Percentiles rank a stretch among this genome's conserved stretches.
Evolutionary conservation across 257 asterid genomes (phyloP).

Genomic region (Henckelia pumila): DNA sequence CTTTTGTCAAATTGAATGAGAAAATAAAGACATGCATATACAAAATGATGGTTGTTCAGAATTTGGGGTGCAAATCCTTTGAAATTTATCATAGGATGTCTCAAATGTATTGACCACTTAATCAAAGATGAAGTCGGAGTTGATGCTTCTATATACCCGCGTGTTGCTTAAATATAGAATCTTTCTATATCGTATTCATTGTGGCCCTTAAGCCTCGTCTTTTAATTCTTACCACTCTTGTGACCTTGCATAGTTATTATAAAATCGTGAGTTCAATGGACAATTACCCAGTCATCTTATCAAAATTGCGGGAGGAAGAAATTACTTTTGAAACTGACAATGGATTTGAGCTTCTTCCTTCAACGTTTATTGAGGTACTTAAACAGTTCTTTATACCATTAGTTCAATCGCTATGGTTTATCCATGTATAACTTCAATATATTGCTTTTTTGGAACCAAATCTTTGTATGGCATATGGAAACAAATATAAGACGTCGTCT

Average conservation of each 20-base stretch:
- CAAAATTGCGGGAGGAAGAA: constrained; percentile 73
- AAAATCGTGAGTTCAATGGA: constrained; percentile 72
- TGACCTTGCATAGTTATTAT: constrained; percentile 42
- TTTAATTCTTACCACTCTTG: constrained; percentile 10
- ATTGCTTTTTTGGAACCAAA: neutral
- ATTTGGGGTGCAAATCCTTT: neutral
- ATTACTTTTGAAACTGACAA: constrained; percentile 69
- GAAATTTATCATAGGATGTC: neutral
- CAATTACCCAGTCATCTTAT: constrained; percentile 56
- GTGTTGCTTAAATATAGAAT: neutral
- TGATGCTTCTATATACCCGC: neutral
- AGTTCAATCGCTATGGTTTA: neutral
- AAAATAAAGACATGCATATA: too few species aligned
- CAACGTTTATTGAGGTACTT: constrained; percentile 62
- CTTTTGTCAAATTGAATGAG: too few species aligned
- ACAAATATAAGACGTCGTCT: too few species aligned
- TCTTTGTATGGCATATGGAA: too few species aligned
- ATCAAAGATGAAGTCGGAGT: neutral
- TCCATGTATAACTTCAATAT: too few species aligned
- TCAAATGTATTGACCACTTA: too few species aligned
- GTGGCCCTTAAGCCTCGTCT: neutral
- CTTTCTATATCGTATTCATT: neutral
- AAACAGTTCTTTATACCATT: constrained; percentile 10
- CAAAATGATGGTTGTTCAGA: neutral
- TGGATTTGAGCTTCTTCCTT: constrained; percentile 83